Base-by-base conservation (phyloP, 192 early-diverging fungal species). In the Cladochytrium replicatum region DNA sequence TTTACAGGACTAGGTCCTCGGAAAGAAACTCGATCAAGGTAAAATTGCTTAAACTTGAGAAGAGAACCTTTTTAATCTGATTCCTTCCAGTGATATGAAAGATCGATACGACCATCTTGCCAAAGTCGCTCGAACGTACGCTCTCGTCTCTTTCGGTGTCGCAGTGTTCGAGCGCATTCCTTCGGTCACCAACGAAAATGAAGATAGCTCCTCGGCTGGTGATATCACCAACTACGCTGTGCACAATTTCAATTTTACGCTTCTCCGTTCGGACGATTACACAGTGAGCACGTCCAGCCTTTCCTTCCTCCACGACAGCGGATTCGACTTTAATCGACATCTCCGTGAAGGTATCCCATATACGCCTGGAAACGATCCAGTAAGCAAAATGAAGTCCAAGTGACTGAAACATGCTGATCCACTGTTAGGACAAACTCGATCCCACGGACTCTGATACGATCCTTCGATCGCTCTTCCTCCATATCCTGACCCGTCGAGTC, bases 61-160 rank as follows among this genome's bases (percentile, higher is more conserved):
- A 39, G 41, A 60, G 42, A 48, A 57, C 24, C 17, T 30, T 53
- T 24, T n/a, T 24, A 17, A 6, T 15, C 47, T 30, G 22, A 27
- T 25, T 19, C 61, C 11, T 21, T 24, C 29, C 46, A 81, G 63
- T 39, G 78, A 97, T 51, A 85, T 97, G 52, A 74, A 84, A 46
- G 81, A 89, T 8, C 77, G 87, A 29, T 98, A 96, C 63, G 59
- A 61, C 17, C 82, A 81, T 32, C 68, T 96, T 52, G 54, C 63
- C 24, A 75, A 79, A 26, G 62, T 91, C 0, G 89, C 81, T 19
- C 76, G 66, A 42, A 63, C 68, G 9, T 84, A 93, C 64, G 83
- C 89, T 7, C 50, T 98, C 8, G 75, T 90, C 6, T 78, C 91
- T 6, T 76, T 98, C 65, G 94, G 94, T 1, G 43, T 98, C 3